Base-by-base conservation (phyloP, 257 asterid species). In the Perilla frutescens region DNA sequence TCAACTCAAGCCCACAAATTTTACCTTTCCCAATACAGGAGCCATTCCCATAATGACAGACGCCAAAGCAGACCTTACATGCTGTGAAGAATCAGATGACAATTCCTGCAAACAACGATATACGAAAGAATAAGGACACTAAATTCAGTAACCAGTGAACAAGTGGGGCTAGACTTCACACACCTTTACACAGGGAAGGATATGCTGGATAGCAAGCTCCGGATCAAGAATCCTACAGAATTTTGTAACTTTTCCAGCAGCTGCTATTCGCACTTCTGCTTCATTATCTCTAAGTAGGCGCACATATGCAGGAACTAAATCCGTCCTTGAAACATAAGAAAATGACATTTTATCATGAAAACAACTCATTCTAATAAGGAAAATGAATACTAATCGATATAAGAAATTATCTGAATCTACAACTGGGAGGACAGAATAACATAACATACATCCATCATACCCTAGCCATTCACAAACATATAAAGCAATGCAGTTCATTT, bases 21-120 rank as follows among this genome's bases (percentile, higher is more conserved):
- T 8, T 64, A 92, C 98, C 96, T 92, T 92, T 54, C 96, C 98
- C 61, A 92, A 76, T 20, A 92, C 91, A 41, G 96, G 96, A 79
- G 98, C 96, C 96, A 92, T 92, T 79, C 98, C 98, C 98, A 92
- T 92, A 62, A 92, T 92, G 60, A 92, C 96, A 49, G 98, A 92
- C 13, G 98, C 98, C 87, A 92, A 80, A 73, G 96, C 96, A 36
- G 98, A 90, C 77, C 98, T 84, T 65, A 92, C 98, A 74, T 92
- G 98, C 79, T 92, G 98, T 9, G 96, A 90, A 76, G 98, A 90
- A 84, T 92, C 98, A 78, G 96, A 85, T 56, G 98, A 90, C 69
- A 92, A 81, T 81, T 92, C 98, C 98, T 92, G 84, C 70, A 87
- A 80, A 60, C 43, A 69, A 41, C 53, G 66, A 37, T 36, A 51